Evolutionary conservation across 2,329 filamentous ascomycete genomes (phyloP), one percentile per base, ranked within the genome.

Genomic region (Diaporthe ampelina): DNA sequence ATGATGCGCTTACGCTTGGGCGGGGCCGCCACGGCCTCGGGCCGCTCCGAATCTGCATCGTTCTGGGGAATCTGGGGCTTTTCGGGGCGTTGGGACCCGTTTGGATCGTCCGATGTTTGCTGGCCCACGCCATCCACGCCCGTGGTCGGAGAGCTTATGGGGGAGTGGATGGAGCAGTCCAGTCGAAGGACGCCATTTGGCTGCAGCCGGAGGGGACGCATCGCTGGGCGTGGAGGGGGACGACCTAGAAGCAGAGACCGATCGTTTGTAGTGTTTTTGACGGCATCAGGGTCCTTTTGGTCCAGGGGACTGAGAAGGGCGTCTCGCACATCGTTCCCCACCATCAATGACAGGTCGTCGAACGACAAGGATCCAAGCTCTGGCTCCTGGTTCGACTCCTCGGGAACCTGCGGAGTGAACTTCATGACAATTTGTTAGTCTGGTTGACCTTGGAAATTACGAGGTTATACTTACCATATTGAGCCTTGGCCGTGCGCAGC

Each of bases 401-500:
- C 5, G 2, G 2, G 21, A 2, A 8, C 19, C 24, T 19, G 8
- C 19, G 3, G 1, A 4, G 11, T 1, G 10, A 6, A 4, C 43
- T 65, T 7, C 15, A 32, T 63, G 2, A 8, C 11, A 5, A 1
- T 10, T 24, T 48, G 19, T 65, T 9, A 50, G 43, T 8, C 5
- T n/a, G 3, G 15, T 32, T 21, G 4, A 11, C 2, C 10, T 59
- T 3, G 13, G 6, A 1, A 40, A 40, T 10, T 2, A 8, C 6
- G 3, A 24, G 4, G 3, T 1, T 17, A 3, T 11, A 24, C 63
- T 37, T 26, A 67, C 63, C 21, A 32, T 29, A 9, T 9, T 0
- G 1, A 8, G 13, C 11, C 1, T 10, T 8, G 21, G 1, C 2
- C 9, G 9, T 13, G 45, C 11, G 24, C 17, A 2, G 1, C 0